A percentile compares a stretch with the other conserved stretches of the same genome.
phyloP scores from a whole-genome alignment of 768 basidiomycete species.

The Podaxis carcinomalis region DNA sequence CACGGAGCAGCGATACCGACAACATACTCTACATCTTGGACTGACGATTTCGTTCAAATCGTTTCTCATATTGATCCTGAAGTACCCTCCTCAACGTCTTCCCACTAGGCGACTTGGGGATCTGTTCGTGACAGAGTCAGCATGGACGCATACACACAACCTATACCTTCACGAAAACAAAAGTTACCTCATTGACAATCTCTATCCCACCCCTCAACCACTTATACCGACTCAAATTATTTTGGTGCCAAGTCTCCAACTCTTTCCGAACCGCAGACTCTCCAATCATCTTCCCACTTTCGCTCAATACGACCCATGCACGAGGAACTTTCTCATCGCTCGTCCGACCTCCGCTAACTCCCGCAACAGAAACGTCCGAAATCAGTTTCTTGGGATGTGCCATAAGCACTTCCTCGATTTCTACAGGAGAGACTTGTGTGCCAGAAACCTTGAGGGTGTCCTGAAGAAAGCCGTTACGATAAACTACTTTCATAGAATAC shows the following conservation, averaged over 20 bases:
- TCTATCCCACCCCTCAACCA: constrained; percentile 73
- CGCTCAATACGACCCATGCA: constrained; percentile 72
- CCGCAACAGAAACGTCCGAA: constrained; percentile 64
- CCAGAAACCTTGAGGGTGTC: constrained; percentile 80
- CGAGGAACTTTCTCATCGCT: constrained; percentile 69
- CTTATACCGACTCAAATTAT: constrained; percentile 68
- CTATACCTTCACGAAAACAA: not conserved
- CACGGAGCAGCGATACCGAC: too few species aligned
- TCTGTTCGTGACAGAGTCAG: constrained; percentile 30
- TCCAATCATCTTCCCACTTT: constrained; percentile 46
- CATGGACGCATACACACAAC: not conserved
- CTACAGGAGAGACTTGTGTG: constrained; percentile 74
- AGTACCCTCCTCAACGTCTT: constrained; percentile 61
- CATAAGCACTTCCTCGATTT: constrained; percentile 70
- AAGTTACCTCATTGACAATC: constrained; percentile 52
- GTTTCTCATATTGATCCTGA: constrained; percentile 51
- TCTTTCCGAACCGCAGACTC: constrained; percentile 32
- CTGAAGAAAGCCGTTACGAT: constrained; percentile 24
- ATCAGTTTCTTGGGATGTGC: constrained; percentile 61
- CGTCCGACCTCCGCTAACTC: constrained; percentile 65
- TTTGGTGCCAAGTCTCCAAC: constrained; percentile 57
- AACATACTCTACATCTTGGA: constrained; percentile 26
- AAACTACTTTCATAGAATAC: not conserved
- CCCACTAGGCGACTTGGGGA: constrained; percentile 71
- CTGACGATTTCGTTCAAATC: constrained; percentile 19